Evolutionary conservation across 2,329 filamentous ascomycete genomes (phyloP).

Genomic region (Fusarium duplospermum): DNA sequence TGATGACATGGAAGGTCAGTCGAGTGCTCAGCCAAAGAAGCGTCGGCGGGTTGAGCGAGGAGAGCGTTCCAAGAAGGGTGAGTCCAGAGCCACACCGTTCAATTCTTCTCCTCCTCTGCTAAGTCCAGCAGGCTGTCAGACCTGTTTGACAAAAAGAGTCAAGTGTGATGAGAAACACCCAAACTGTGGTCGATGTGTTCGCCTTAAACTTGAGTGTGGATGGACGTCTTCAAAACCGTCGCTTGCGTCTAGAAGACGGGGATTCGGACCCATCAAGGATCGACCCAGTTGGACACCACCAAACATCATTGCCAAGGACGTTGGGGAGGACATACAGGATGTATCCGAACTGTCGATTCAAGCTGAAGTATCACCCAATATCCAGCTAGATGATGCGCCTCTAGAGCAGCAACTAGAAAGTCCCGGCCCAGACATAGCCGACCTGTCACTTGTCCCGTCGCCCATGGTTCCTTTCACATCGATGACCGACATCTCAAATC

Average conservation of each 20-base stretch:
- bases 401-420: neutral
- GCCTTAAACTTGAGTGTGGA: slow-evolving; percentile 14
- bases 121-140: slow-evolving; percentile 7
- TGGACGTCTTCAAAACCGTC: neutral
- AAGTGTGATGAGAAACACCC: slow-evolving; percentile 22
- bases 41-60: slow-evolving; percentile 10
- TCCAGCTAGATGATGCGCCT: neutral
- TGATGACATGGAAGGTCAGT: neutral
- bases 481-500: neutral
- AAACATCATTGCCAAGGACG: neutral
- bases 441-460: neutral
- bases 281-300: slow-evolving; percentile 11
- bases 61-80: slow-evolving; percentile 13
- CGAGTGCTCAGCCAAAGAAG: neutral
- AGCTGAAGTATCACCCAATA: neutral
- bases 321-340: neutral
- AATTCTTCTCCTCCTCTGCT: neutral
- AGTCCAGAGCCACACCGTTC: neutral
- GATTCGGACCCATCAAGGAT: slow-evolving; percentile 12
- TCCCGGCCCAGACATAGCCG: neutral
- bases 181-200: slow-evolving; percentile 7
- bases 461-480: neutral
- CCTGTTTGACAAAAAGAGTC: slow-evolving; percentile 14
- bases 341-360: neutral
- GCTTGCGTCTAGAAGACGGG: slow-evolving; percentile 12